A percentile compares a stretch with the other conserved stretches of the same genome.
These are phyloP conservation scores for Erysimum cheiri DNA, from an alignment of 441 rosid genomes.

Conservation along the genomic window DNA sequence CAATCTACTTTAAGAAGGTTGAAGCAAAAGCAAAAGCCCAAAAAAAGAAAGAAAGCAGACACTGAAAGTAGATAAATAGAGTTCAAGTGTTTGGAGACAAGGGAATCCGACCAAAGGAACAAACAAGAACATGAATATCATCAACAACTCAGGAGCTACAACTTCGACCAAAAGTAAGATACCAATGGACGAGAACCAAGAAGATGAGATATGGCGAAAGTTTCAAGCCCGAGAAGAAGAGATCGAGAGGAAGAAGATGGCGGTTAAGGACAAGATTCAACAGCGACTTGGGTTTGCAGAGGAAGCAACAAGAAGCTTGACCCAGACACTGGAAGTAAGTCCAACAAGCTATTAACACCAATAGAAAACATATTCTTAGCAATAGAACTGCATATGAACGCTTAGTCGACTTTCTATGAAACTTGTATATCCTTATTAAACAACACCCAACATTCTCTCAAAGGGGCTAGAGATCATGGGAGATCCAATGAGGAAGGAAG, in stretches of 20 bases:
- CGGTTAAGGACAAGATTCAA: constrained; percentile 72
- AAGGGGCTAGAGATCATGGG: constrained; percentile 68
- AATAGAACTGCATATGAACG: not conserved
- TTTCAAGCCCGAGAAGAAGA: constrained; percentile 81
- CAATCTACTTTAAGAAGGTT: constrained; percentile 45
- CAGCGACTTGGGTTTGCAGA: constrained; percentile 76
- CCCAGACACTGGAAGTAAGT: constrained; percentile 76
- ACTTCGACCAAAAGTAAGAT: constrained; percentile 46
- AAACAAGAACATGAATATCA: constrained; percentile 28
- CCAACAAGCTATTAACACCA: not conserved
- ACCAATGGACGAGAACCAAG: constrained; percentile 59
- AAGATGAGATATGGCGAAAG: constrained; percentile 53
- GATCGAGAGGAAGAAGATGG: constrained; percentile 74
- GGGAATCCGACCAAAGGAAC: not conserved
- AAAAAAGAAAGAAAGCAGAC: not conserved
- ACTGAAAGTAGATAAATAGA: constrained; percentile 10
- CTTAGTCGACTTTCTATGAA: not conserved
- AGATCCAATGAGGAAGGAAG: constrained; percentile 88
- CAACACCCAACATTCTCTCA: constrained; percentile 46
- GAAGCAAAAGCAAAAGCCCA: constrained; percentile 68
- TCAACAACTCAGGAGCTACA: constrained; percentile 43
- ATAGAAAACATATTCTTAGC: not conserved
- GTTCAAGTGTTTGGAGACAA: constrained; percentile 3
- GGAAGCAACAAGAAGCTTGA: constrained; percentile 73
- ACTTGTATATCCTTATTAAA: not conserved